Evolutionary conservation across 208 protist species (phyloP), one percentile per base, ranked within the genome.

Genomic region (Phytomonas francai): DNA sequence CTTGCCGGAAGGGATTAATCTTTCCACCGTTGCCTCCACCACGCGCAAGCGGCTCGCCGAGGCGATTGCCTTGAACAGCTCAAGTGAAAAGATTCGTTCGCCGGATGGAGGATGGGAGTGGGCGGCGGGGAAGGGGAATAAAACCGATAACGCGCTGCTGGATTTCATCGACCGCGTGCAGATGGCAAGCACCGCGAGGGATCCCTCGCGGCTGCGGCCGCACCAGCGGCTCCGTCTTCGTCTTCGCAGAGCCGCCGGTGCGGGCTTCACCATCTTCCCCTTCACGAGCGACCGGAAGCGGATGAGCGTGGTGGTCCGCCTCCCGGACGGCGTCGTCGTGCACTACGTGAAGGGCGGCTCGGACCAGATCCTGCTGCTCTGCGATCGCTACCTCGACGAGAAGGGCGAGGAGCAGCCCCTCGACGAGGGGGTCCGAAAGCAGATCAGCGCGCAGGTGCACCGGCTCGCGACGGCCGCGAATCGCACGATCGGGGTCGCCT

Each of bases 331-430:
- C 36, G 71, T 64, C 54, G 42, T 82, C 65, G 64, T 88, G 51
- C 85, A 91, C 42, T 80, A 96, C 61, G 79, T 92, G 39, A 98
- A 98, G 79, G 97, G 97, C 51, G 94, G 95, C 64, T 84, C 92
- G 3, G 97, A 98, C 74, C 83, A 87, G 29, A 74, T 98, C 22
- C 72, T 98, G 34, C 67, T 60, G 7, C 76, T 85, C 32, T 98
- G 92, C 71, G 77, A 79, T 61, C 74, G 70, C 36, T 90, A 89
- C 77, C 59, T 94, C 25, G 74, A 77, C 39, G 71, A 78, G n/a
- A 36, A 66, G 3, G 90, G 86, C 34, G 65, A 77, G 30, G 83
- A 87, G 74, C 79, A 67, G 29, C 68, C 65, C 30, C 71, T 82
- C 57, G 70, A 54, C 14, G 77, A 84, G 22, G 78, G 77, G 39